These are phyloP conservation scores for Zygotorulaspora mrakii DNA, from an alignment of 1,139 yeast genomes.

Conservation along the genomic window DNA sequence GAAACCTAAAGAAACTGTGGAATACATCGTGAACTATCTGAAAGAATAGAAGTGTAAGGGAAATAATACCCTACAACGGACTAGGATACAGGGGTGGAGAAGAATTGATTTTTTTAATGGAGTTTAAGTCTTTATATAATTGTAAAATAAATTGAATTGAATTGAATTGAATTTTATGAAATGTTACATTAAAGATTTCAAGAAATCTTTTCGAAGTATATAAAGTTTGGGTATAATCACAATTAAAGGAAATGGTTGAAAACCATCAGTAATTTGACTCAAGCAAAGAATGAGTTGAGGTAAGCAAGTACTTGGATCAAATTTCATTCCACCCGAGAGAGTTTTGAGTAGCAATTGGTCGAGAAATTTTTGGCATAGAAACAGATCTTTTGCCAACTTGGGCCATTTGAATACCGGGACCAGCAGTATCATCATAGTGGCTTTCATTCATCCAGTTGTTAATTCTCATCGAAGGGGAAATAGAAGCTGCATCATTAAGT, in stretches of 20 bases:
- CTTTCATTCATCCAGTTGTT: slow-evolving; percentile 34
- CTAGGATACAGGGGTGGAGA: too few species aligned
- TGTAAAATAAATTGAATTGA: too few species aligned
- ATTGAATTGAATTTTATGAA: slow-evolving; percentile 6
- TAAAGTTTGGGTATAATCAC: slow-evolving; percentile 3
- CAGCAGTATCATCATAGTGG: slow-evolving; percentile 19
- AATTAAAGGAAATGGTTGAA: not conserved
- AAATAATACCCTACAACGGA: too few species aligned
- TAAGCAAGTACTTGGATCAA: slow-evolving; percentile 7
- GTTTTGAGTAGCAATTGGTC: slow-evolving; percentile 47
- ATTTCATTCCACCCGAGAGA: slow-evolving; percentile 46
- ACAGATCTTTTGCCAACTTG: slow-evolving; percentile 14
- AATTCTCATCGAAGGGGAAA: slow-evolving; percentile 31
- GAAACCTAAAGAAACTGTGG: slow-evolving; percentile 21
- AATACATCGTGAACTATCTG: slow-evolving; percentile 21
- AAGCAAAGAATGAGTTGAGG: not conserved
- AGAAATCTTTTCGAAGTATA: not conserved
- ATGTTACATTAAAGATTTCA: slow-evolving; percentile 11
- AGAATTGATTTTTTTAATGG: too few species aligned
- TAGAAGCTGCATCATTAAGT: slow-evolving; percentile 24
- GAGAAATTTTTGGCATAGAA: slow-evolving; percentile 39
- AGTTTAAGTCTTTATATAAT: too few species aligned
- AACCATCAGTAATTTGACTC: not conserved
- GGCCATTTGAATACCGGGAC: slow-evolving; percentile 17
- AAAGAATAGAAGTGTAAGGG: too few species aligned